These are phyloP conservation scores for Rhexocercosporidium sp. DNA, from an alignment of 2,329 filamentous ascomycete genomes.

Conservation along the genomic window DNA sequence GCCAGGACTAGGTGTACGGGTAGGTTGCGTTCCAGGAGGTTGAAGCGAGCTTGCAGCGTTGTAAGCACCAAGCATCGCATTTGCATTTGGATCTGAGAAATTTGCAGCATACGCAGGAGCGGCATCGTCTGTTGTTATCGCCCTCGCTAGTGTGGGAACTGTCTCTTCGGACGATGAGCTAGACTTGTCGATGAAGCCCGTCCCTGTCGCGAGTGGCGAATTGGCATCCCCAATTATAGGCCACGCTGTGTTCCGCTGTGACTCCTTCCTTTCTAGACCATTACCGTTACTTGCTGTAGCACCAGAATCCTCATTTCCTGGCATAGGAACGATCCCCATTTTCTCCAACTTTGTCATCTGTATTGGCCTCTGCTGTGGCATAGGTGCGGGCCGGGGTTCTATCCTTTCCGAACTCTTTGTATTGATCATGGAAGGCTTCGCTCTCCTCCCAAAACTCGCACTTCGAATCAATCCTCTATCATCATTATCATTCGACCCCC, in stretches of 20 bases:
- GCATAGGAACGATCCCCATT: conserved; percentile 23
- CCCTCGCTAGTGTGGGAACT: conserved; percentile 30
- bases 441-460: conserved; percentile 65
- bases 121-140: conserved; percentile 25
- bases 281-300: conserved; percentile 2
- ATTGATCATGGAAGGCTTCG: conserved; percentile 60
- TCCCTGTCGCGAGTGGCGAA: conserved; percentile 38
- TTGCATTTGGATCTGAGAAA: conserved; percentile 44
- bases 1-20: conserved; percentile 31
- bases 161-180: conserved; percentile 36
- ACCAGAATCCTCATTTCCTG: not conserved
- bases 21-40: conserved; percentile 19
- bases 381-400: conserved; percentile 33
- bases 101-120: conserved; percentile 31
- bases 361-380: conserved; percentile 41
- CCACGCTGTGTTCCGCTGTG: conserved; percentile 32
- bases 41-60: conserved; percentile 48
- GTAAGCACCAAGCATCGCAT: conserved; percentile 56
- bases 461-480: conserved; percentile 64
- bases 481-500: conserved; percentile 44
- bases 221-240: conserved; percentile 33
- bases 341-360: conserved; percentile 46
- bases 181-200: conserved; percentile 38
- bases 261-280: conserved; percentile 15
- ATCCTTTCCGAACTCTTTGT: conserved; percentile 43